Evolutionary conservation across 371 early-diverging fungal species (phyloP).

Genomic region (Mortierella polycephala): DNA sequence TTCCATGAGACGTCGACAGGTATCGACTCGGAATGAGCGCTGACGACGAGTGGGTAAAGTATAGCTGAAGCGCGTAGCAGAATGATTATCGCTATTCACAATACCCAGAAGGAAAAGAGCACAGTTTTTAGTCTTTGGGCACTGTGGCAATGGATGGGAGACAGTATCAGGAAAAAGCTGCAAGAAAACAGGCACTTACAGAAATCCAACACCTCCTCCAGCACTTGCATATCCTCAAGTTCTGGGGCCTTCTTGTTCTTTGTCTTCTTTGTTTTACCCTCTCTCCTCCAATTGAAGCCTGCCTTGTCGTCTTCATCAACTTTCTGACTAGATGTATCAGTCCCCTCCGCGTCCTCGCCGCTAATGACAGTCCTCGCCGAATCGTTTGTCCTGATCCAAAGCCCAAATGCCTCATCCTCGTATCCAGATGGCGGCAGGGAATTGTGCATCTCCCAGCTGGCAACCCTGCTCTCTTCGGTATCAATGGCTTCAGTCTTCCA

Average conservation of each 20-base stretch:
- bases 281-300: background rate
- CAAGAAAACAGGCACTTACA: conserved; percentile 11
- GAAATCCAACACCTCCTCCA: conserved; percentile 42
- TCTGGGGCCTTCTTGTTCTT: conserved; percentile 10
- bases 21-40: conserved; percentile 28
- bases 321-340: background rate
- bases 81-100: conserved; percentile 23
- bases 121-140: too few species aligned
- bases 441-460: conserved; percentile 27
- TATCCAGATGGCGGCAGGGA: conserved; percentile 25
- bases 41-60: conserved; percentile 28
- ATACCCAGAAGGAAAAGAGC: background rate
- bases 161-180: too few species aligned
- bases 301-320: background rate
- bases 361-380: conserved; percentile 25
- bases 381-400: conserved; percentile 35
- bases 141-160: too few species aligned
- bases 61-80: conserved; percentile 36
- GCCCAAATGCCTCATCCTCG: conserved; percentile 37
- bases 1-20: conserved; percentile 31
- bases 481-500: too few species aligned
- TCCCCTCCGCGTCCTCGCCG: conserved; percentile 29
- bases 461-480: conserved; percentile 12
- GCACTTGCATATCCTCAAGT: conserved; percentile 31
- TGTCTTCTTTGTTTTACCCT: background rate